These are phyloP conservation scores for Pulicaria dysenterica DNA, from an alignment of 129 eudicot species.

Conservation along the genomic window DNA sequence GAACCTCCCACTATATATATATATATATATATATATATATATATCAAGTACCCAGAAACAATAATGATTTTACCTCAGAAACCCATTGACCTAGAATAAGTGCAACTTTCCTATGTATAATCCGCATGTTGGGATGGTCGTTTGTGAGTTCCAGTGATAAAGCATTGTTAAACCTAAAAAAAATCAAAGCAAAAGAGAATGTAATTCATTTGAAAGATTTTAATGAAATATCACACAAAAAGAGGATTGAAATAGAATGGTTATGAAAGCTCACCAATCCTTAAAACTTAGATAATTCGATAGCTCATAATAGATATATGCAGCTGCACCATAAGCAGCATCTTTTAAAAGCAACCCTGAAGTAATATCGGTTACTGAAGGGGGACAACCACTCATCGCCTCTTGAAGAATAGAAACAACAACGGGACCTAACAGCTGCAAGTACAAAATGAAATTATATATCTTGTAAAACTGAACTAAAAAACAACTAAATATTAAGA, in stretches of 20 bases:
- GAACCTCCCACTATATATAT: no score
- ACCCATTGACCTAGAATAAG: constrained; percentile 99
- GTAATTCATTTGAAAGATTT: background rate
- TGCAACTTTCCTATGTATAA: constrained; percentile 97
- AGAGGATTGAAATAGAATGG: constrained; percentile 2
- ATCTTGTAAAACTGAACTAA: constrained; percentile 10
- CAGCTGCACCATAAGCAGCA: constrained; percentile 99
- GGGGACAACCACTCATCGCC: constrained; percentile 89
- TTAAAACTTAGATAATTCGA: constrained; percentile 93
- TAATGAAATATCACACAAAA: constrained; percentile 5
- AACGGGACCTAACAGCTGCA: constrained; percentile 89
- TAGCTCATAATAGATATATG: constrained; percentile 91
- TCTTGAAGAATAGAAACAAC: constrained; percentile 98
- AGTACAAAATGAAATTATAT: constrained; percentile 23
- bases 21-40: no score
- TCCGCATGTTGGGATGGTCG: constrained; percentile 93
- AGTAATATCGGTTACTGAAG: constrained; percentile 84
- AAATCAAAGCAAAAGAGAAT: constrained; percentile 1
- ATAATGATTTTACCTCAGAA: constrained; percentile 74
- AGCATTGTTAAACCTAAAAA: constrained; percentile 83
- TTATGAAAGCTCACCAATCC: constrained; percentile 68
- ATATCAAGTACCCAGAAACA: background rate
- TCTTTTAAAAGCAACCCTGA: constrained; percentile 88
- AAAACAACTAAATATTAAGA: background rate
- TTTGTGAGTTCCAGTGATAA: constrained; percentile 85